phyloP scores from a whole-genome alignment of 2,329 filamentous ascomycete species.

The Hymenoscyphus linearis region DNA sequence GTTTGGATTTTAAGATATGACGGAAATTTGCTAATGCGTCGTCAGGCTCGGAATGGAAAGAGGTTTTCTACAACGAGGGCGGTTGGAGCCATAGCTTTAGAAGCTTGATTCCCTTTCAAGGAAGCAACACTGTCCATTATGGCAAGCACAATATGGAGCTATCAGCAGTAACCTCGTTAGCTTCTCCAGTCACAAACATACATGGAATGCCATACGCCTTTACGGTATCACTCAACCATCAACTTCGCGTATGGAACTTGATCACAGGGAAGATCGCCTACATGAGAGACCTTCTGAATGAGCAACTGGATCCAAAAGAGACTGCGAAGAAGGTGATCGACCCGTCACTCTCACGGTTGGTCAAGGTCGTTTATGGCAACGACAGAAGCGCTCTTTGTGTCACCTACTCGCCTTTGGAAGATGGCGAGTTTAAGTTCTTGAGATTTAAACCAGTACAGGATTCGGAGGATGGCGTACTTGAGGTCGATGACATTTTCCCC shows the following conservation, averaged over 20 bases:
- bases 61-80: conserved; percentile 67
- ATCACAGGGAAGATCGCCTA: conserved; percentile 72
- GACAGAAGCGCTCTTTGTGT: conserved; percentile 54
- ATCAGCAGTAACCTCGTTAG: conserved; percentile 60
- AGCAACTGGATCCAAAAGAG: conserved; percentile 61
- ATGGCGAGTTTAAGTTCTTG: conserved; percentile 95
- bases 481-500: conserved; percentile 68
- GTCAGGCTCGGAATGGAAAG: conserved; percentile 51
- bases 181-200: conserved; percentile 43
- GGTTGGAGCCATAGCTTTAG: conserved; percentile 65
- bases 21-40: not conserved
- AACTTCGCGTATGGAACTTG: conserved; percentile 83
- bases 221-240: conserved; percentile 84
- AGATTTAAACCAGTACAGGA: conserved; percentile 56
- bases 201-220: conserved; percentile 55
- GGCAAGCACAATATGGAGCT: conserved; percentile 61
- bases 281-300: conserved; percentile 71
- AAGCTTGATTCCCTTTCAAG: conserved; percentile 61
- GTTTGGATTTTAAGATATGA: not conserved
- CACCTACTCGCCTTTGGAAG: conserved; percentile 82
- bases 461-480: conserved; percentile 42
- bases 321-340: conserved; percentile 71
- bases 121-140: conserved; percentile 57
- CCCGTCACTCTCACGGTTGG: conserved; percentile 69
- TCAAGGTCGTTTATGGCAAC: conserved; percentile 60